phyloP scores from a whole-genome alignment of 2,329 filamentous ascomycete genomes.

The Penicillium sp. region DNA sequence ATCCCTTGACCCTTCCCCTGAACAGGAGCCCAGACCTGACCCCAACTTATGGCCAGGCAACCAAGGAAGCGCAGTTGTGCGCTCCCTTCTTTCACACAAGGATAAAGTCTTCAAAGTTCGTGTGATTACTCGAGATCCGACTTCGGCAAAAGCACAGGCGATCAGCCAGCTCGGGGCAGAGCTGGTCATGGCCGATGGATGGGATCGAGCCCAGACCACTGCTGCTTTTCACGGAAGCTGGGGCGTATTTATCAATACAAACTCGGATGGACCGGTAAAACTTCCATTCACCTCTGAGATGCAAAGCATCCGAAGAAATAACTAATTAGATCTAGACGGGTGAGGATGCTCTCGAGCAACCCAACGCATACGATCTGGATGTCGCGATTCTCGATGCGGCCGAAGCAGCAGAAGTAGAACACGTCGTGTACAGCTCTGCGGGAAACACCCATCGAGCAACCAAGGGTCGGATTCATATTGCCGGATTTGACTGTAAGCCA shows the following conservation, averaged over 20 bases:
- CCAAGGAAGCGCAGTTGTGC: not conserved
- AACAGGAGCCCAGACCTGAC: no score
- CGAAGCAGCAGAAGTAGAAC: not conserved
- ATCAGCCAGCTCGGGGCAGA: not conserved
- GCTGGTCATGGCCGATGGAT: not conserved
- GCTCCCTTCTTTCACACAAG: not conserved
- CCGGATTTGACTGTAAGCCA: not conserved
- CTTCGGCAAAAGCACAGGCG: not conserved
- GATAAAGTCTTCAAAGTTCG: not conserved
- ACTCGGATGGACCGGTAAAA: not conserved
- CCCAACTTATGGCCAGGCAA: not conserved
- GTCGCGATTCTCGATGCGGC: constrained; percentile 1
- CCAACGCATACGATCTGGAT: not conserved
- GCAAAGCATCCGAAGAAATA: no score
- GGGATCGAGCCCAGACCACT: not conserved
- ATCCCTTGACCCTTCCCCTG: no score
- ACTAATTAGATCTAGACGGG: not conserved
- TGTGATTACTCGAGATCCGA: not conserved
- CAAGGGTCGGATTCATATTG: not conserved
- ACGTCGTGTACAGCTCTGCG: constrained; percentile 1
- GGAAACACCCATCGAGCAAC: not conserved
- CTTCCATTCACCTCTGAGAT: no score
- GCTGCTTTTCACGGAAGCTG: not conserved
- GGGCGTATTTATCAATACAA: not conserved
- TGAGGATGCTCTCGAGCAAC: not conserved